These are phyloP conservation scores for Saccharomycopsis crataegensis DNA, from an alignment of 1,139 yeast species.

Conservation along the genomic window DNA sequence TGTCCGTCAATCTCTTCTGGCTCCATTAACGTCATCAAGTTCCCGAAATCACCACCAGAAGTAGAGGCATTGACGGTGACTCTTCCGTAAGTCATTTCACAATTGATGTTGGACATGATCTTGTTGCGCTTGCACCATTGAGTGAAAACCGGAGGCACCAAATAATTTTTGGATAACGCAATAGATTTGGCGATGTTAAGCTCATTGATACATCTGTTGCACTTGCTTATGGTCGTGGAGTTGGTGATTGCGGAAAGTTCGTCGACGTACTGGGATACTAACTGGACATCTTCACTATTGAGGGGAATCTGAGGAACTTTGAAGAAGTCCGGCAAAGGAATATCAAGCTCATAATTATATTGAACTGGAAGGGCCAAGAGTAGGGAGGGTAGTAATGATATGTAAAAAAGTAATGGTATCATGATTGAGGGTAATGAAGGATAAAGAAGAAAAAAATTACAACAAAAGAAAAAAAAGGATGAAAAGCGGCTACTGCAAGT, in stretches of 20 bases:
- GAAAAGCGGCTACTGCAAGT: too few species aligned
- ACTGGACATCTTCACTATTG: neutral
- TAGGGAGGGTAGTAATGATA: too few species aligned
- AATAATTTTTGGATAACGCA: slow-evolving; percentile 33
- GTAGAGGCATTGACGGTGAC: slow-evolving; percentile 29
- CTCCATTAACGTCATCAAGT: slow-evolving; percentile 40
- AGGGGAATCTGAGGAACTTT: neutral
- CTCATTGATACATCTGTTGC: slow-evolving; percentile 36
- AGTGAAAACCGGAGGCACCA: slow-evolving; percentile 35
- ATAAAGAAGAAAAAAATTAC: too few species aligned
- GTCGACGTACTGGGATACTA: neutral
- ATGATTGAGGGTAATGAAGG: too few species aligned
- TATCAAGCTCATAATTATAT: too few species aligned
- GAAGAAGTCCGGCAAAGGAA: neutral
- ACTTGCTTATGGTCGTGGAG: slow-evolving; percentile 18
- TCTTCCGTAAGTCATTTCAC: slow-evolving; percentile 29
- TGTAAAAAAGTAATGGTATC: too few species aligned
- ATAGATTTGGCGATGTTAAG: slow-evolving; percentile 37
- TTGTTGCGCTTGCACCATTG: slow-evolving; percentile 35
- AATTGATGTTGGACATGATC: slow-evolving; percentile 25
- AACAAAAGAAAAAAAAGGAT: too few species aligned
- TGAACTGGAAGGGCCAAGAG: too few species aligned
- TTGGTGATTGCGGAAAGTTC: neutral
- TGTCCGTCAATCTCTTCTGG: slow-evolving; percentile 45
- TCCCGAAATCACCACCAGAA: slow-evolving; percentile 40